phyloP scores from a whole-genome alignment of 345 rosid species.

The Excoecaria agallocha region DNA sequence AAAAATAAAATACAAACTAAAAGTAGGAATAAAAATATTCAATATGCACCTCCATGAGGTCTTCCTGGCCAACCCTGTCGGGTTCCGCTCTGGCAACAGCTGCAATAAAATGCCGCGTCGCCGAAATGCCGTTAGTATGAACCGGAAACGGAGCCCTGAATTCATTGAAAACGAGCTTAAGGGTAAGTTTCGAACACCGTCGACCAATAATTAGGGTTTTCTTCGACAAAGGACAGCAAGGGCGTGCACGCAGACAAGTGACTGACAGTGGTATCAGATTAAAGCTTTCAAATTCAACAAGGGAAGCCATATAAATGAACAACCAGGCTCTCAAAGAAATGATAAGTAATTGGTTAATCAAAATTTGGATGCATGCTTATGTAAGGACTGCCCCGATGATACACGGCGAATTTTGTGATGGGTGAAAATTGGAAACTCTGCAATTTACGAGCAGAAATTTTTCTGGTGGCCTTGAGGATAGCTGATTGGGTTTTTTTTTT shows the following conservation, averaged over 20 bases:
- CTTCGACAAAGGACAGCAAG: slow-evolving; percentile 36
- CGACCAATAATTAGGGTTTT: slow-evolving; percentile 36
- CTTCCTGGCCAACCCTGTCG: slow-evolving; percentile 42
- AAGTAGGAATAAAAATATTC: background rate
- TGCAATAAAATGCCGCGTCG: slow-evolving; percentile 37
- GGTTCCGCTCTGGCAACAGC: slow-evolving; percentile 53
- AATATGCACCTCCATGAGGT: slow-evolving; percentile 37
- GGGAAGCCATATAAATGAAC: slow-evolving; percentile 38
- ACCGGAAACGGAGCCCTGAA: slow-evolving; percentile 26
- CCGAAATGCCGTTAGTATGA: slow-evolving; percentile 21
- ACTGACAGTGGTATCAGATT: slow-evolving; percentile 38
- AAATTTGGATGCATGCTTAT: background rate
- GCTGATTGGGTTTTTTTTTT: background rate
- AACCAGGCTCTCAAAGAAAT: background rate
- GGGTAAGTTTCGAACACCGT: slow-evolving; percentile 25
- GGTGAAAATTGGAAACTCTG: background rate
- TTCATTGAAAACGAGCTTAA: slow-evolving; percentile 31
- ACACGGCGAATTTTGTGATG: background rate
- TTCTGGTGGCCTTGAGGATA: slow-evolving; percentile 1
- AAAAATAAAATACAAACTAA: background rate
- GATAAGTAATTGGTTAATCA: background rate
- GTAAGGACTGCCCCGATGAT: background rate
- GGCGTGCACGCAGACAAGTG: slow-evolving; percentile 39
- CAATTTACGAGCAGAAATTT: background rate
- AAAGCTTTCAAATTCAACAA: slow-evolving; percentile 37